phyloP scores from a whole-genome alignment of 176 grass and related monocot genomes.

The Hsuehochloa calcarea region DNA sequence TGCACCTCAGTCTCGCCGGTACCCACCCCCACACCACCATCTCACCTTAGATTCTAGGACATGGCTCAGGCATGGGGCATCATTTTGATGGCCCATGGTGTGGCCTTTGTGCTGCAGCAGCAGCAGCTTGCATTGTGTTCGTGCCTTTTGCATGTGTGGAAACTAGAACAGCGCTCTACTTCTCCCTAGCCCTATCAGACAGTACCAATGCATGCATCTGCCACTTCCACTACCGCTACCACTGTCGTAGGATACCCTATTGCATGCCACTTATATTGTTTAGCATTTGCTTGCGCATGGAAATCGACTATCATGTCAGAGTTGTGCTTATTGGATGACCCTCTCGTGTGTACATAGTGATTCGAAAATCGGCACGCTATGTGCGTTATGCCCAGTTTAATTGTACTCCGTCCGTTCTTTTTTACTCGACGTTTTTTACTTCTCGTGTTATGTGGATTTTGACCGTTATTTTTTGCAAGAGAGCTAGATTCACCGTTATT shows the following conservation, averaged over 20 bases:
- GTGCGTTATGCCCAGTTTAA: background rate
- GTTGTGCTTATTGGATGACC: background rate
- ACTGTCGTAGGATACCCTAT: background rate
- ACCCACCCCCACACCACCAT: background rate
- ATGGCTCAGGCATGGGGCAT: slow-evolving; percentile 24
- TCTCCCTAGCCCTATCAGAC: background rate
- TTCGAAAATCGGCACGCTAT: background rate
- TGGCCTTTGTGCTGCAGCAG: background rate
- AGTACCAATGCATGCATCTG: slow-evolving; percentile 36
- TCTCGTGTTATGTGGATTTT: too few species aligned
- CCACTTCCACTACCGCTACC: background rate
- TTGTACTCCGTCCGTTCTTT: background rate
- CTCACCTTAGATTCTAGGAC: background rate
- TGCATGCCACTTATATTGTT: slow-evolving; percentile 16
- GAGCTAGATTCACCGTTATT: too few species aligned
- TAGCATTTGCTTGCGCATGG: background rate
- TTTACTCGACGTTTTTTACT: too few species aligned
- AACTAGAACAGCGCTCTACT: slow-evolving; percentile 22
- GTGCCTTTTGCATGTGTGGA: slow-evolving; percentile 24
- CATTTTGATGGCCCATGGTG: slow-evolving; percentile 5
- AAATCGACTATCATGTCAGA: background rate
- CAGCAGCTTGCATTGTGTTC: background rate
- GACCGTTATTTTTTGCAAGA: too few species aligned
- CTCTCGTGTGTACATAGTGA: background rate
- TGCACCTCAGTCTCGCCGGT: background rate